These are phyloP conservation scores for Aspergillus puulaauensis DNA, from an alignment of 2,329 filamentous ascomycete genomes.

Conservation along the genomic window DNA sequence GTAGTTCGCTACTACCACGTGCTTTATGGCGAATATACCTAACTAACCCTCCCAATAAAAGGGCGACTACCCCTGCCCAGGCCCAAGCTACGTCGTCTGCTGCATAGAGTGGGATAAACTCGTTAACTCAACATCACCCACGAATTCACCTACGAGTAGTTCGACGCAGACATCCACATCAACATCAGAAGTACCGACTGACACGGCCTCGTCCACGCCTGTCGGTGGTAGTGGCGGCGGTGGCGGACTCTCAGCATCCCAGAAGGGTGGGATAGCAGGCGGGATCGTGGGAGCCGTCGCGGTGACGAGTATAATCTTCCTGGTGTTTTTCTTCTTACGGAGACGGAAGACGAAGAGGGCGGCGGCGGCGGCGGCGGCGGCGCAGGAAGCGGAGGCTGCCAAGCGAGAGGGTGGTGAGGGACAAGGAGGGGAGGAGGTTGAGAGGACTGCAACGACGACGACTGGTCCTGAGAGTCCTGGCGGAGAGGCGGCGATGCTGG, in stretches of 20 bases:
- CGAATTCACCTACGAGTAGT: background rate
- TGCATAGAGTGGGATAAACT: constrained; percentile 11
- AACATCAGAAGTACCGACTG: background rate
- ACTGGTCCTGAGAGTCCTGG: background rate
- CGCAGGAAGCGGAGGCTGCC: background rate
- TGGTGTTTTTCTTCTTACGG: constrained; percentile 2
- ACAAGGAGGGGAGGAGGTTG: background rate
- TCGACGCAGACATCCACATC: background rate
- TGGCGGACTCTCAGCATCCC: background rate
- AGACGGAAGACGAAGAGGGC: background rate
- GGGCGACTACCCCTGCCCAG: constrained; percentile 9
- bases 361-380: too few species aligned
- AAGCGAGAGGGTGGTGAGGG: background rate
- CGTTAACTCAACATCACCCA: background rate
- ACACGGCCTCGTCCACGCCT: background rate
- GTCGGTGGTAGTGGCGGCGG: background rate
- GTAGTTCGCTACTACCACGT: too few species aligned
- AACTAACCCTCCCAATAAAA: background rate
- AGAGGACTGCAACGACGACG: background rate
- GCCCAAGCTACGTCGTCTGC: constrained; percentile 7
- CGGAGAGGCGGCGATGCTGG: constrained; percentile 8
- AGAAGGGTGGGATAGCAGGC: constrained; percentile 14
- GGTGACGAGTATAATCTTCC: constrained; percentile 1
- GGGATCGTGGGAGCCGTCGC: constrained; percentile 9
- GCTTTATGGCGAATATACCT: too few species aligned